Base-by-base conservation (phyloP, 768 basidiomycete genomes). In the Kwoniella sp. region DNA sequence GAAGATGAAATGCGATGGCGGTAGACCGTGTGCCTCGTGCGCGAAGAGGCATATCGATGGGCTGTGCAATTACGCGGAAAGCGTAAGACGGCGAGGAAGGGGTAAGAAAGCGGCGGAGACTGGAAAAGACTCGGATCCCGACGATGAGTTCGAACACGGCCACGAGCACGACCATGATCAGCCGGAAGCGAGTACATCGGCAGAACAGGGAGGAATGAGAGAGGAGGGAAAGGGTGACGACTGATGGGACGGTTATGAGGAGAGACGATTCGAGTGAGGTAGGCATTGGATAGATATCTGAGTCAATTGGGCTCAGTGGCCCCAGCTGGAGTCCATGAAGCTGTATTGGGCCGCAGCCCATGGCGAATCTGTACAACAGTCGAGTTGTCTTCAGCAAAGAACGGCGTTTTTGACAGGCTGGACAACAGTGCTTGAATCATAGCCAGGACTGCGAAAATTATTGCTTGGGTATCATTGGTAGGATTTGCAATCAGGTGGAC, bases 1-100 rank as follows among this genome's bases (percentile, higher is more conserved):
- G 17, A 76, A 76, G 55, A 37, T 73, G 61, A 69, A 68, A 34
- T 76, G 74, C 53, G 70, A 76, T 61, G 74, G 72, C 9, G 50
- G 34, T 22, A 65, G 52, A 30, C 74, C 74, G 37, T 76, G 74
- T 55, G 41, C 26, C 0, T 68, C 69, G 50, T 76, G 74, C 34
- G 31, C 60, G 7, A 56, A 65, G 31, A 28, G 68, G 15, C 61
- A 59, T 7, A 50, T 56, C 17, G 56, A 63, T 25, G 58, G 50
- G 0, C 64, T 66, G 9, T 76, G 74, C 47, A 25, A 47, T 2
- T 76, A 72, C 55, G 74, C 72, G 12, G 22, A 25, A 15, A 51
- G 29, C 1, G 61, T 76, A 15, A 66, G 65, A 41, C 50, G 74
- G 45, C 20, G 74, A 38, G 74, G 74, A 0, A 76, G 73, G 55